Evolutionary conservation across 306 rosid genomes (phyloP), one percentile per base, ranked within the genome.

Genomic region (Parietaria judaica): DNA sequence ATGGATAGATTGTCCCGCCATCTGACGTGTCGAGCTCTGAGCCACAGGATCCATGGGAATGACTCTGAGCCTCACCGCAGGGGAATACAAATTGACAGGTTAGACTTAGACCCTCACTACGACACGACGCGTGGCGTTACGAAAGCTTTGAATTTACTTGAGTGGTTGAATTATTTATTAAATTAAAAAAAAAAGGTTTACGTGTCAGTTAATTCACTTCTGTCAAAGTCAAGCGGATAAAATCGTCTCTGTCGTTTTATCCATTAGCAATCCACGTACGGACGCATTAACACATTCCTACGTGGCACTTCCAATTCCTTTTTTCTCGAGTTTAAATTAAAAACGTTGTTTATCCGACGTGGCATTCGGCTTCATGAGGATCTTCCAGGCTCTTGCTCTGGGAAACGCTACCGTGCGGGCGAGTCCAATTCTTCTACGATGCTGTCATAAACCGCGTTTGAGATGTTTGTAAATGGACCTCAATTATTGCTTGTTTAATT

Each of bases 211-310:
- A 23, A 23, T 36, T 3, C 3, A 1, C 3, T 14, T 15, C 17
- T 36, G 11, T 14, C 5, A 23, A 10, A 3, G 11, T 14, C 5
- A 23, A 10, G 4, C 14, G 56, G 73, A 54, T 66, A 60, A 66
- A 66, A 66, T 78, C 79, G 77, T 66, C 75, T 64, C 52, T 72
- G 49, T 68, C 73, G 31, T 66, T 31, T 50, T 3, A 36, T 60
- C 39, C 15, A 44, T 35, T 49, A 49, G 4, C 53, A 49, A n/a
- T 10, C 50, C 47, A 43, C 45, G 43, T 31, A 55, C 39, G 59
- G 56, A 51, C 4, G 36, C 6, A 13, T 49, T 46, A 36, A 11
- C 14, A 23, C 6, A 17, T 38, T 58, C 61, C 45, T 11, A 74
- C 78, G 50, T 78, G 80, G 65, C 58, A 43, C 8, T 68, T 60